Evolutionary conservation across 2,329 filamentous ascomycete genomes (phyloP).

Genomic region (Cryphonectria nitschkei): DNA sequence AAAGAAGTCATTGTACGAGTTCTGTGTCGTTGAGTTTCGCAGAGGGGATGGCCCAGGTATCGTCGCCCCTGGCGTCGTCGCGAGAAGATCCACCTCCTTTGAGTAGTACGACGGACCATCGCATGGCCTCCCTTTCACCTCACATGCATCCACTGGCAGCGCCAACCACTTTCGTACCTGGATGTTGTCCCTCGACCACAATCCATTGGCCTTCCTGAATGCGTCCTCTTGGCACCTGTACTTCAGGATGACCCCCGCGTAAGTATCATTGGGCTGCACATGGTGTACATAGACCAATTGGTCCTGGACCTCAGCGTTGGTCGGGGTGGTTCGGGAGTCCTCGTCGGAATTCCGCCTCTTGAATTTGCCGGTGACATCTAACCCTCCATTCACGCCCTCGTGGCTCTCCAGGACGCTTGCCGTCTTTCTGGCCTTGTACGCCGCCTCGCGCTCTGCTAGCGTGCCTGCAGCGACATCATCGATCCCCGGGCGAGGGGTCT

Average conservation of each 20-base stretch:
- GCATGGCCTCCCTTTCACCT: constrained; percentile 74
- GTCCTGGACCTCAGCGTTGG: constrained; percentile 67
- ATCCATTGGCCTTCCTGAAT: constrained; percentile 84
- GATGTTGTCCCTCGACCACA: constrained; percentile 93
- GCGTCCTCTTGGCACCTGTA: constrained; percentile 85
- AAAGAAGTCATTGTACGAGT: constrained; percentile 48
- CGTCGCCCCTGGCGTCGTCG: constrained; percentile 48
- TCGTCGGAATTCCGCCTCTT: constrained; percentile 75
- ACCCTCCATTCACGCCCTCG: constrained; percentile 60
- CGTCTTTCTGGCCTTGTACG: constrained; percentile 58
- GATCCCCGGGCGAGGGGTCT: constrained; percentile 42
- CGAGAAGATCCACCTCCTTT: constrained; percentile 54
- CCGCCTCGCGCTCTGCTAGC: constrained; percentile 55
- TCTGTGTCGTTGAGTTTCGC: constrained; percentile 35
- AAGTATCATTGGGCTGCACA: constrained; percentile 80
- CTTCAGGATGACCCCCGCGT: constrained; percentile 87
- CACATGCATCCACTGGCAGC: constrained; percentile 87
- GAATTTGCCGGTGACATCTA: constrained; percentile 58
- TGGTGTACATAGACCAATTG: constrained; percentile 90
- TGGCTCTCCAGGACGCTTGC: constrained; percentile 65
- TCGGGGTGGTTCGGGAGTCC: constrained; percentile 39
- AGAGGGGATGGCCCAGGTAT: constrained; percentile 36
- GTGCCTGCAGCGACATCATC: constrained; percentile 59
- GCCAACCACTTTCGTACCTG: constrained; percentile 81
- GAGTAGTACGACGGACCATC: constrained; percentile 53